A percentile compares a stretch with the other conserved stretches of the same genome.
Evolutionary conservation across 495 filamentous ascomycete species (phyloP).

Genomic region (Penicillium taxi): DNA sequence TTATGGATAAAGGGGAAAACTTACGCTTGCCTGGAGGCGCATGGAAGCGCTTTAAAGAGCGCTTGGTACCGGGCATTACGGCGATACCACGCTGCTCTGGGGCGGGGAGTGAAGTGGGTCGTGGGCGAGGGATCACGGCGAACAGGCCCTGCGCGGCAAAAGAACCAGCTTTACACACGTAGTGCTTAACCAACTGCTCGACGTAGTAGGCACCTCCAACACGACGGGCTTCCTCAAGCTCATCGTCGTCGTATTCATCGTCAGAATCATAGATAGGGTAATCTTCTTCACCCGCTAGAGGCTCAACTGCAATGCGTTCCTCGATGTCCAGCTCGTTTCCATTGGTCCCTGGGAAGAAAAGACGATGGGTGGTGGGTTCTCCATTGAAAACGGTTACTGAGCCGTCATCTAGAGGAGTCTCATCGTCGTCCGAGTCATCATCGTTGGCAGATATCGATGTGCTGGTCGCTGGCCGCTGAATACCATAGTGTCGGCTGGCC

Average conservation of each 20-base stretch:
- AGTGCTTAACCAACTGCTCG: conserved; percentile 44
- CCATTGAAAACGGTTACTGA: conserved; percentile 6
- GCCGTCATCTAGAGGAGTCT: conserved; percentile 4
- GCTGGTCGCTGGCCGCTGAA: conserved; percentile 67
- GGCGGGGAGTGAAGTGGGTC: conserved; percentile 51
- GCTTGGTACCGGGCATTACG: conserved; percentile 41
- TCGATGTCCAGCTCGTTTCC: conserved; percentile 61
- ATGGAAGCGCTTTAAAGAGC: conserved; percentile 59
- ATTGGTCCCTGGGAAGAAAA: conserved; percentile 33
- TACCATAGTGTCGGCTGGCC: conserved; percentile 74
- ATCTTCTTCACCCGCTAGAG: conserved; percentile 51
- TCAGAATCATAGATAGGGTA: conserved; percentile 93
- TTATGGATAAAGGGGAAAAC: conserved; percentile 10
- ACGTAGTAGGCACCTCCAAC: conserved; percentile 67
- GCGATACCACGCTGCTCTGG: conserved; percentile 39
- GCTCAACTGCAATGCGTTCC: conserved; percentile 59
- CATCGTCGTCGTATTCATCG: conserved; percentile 64
- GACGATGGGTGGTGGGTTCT: conserved; percentile 14
- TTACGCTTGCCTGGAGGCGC: conserved; percentile 82
- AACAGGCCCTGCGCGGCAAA: conserved; percentile 39
- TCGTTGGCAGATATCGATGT: conserved; percentile 70
- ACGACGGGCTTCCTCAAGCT: conserved; percentile 63
- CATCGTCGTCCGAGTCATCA: conserved; percentile 54
- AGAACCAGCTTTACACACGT: conserved; percentile 31
- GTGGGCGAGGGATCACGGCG: conserved; percentile 50